Conservation (phyloP, 2,329 filamentous ascomycete species). For the Fusarium subtropicale region DNA sequence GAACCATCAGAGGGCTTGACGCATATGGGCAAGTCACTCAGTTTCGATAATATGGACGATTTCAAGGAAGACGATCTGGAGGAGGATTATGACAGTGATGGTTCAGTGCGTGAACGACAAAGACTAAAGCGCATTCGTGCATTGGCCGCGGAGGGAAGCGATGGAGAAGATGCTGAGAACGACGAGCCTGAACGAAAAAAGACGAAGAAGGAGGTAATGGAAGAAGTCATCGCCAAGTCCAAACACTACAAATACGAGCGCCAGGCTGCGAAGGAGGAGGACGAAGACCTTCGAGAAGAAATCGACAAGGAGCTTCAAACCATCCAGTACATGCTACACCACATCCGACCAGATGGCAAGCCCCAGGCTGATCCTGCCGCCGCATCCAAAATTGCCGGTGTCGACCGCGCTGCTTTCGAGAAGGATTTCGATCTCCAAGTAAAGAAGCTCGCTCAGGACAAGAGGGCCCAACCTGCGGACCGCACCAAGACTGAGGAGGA, state of each 20-base stretch:
- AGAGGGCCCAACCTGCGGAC: constrained; percentile 84
- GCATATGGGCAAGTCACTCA: constrained; percentile 82
- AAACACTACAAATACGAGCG: constrained; percentile 95
- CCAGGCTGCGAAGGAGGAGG: constrained; percentile 91
- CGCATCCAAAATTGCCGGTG: constrained; percentile 56
- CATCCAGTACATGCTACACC: constrained; percentile 78
- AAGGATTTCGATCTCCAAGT: constrained; percentile 89
- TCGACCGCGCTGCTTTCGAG: constrained; percentile 77
- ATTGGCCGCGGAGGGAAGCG: constrained; percentile 58
- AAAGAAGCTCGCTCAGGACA: constrained; percentile 84
- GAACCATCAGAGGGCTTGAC: constrained; percentile 77
- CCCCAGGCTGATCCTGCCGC: constrained; percentile 42
- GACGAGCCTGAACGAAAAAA: constrained; percentile 86
- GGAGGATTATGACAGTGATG: constrained; percentile 68
- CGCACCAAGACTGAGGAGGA: constrained; percentile 94
- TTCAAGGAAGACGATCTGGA: constrained; percentile 82
- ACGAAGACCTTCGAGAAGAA: constrained; percentile 86
- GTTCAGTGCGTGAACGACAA: constrained; percentile 65
- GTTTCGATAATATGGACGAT: constrained; percentile 75
- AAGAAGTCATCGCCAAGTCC: constrained; percentile 97
- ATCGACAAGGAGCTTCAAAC: constrained; percentile 85
- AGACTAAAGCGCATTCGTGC: constrained; percentile 67
- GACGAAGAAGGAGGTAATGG: constrained; percentile 96
- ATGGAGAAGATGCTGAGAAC: constrained; percentile 62
- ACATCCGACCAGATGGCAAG: constrained; percentile 55